Base-by-base conservation (phyloP, 2,329 filamentous ascomycete genomes). In the Diaporthe citriasiana region DNA sequence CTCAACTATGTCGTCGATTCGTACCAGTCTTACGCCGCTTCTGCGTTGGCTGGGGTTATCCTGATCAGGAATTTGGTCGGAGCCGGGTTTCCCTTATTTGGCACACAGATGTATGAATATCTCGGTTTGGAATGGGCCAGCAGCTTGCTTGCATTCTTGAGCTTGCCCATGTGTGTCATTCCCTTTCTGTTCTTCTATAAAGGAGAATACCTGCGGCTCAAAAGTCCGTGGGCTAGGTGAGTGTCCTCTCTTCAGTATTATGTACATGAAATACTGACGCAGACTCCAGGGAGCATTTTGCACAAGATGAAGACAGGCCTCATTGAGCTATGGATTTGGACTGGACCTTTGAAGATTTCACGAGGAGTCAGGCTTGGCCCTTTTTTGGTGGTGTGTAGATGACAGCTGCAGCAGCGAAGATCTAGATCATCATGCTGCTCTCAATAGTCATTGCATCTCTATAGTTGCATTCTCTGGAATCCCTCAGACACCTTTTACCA, bases 11-110 rank as follows among this genome's bases (percentile, higher is more conserved):
- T 73, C 10, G 72, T 73, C 22, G 72, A 73, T 38, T 70, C 65
- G 3, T 73, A 73, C 15, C 53, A 59, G 19, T 42, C 55, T 2
- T 73, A 73, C 27, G 56, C 72, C 1, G 72, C 72, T 0, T 70
- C 65, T 22, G 72, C 72, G 1, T 38, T 73, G 30, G 72, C 72
- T 22, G 72, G 72, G 1, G 72, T 73, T 74, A 87, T 87, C 1
- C 81, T 93, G 25, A 82, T 88, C 1, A 82, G 91, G 25, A 92
- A 92, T 75, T 79, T 80, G 0, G 83, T 92, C 10, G 89, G 88
- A 0, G 88, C 86, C 1, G 87, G 84, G 0, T 92, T 93, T 71
- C 91, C 91, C 0, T 79, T 93, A 0, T 93, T 92, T 76, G 88
- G 89, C 0, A 81, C 92, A 0, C 89, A 90, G 75, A 89, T 88